Evolutionary conservation across 306 rosid species (phyloP).

Genomic region (Dryas alaskensis): DNA sequence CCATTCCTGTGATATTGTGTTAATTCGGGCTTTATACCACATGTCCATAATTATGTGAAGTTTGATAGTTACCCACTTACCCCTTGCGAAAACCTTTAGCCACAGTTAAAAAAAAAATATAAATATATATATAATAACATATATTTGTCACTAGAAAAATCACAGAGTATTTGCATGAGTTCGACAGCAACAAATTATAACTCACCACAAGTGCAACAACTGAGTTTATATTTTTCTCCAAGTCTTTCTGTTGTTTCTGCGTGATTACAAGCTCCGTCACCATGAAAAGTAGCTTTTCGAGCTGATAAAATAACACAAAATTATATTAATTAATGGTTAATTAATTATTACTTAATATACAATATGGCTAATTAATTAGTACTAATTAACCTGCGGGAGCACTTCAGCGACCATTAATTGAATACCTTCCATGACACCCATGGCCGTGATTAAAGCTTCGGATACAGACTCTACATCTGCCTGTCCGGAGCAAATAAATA

Average conservation of each 20-base stretch:
- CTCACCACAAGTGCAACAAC: conserved; percentile 50
- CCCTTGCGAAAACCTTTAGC: background rate
- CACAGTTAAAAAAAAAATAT: too few relatives aligned
- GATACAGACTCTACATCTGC: conserved; percentile 37
- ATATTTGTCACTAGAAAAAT: background rate
- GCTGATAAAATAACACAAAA: conserved; percentile 30
- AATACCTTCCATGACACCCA: conserved; percentile 43
- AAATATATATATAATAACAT: too few relatives aligned
- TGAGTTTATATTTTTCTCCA: conserved; percentile 29
- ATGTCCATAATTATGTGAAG: too few relatives aligned
- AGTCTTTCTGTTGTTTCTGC: conserved; percentile 46
- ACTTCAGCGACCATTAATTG: conserved; percentile 32
- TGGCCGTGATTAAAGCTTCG: conserved; percentile 50
- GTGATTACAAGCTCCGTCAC: conserved; percentile 57
- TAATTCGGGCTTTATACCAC: background rate
- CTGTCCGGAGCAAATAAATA: conserved; percentile 22
- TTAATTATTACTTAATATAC: background rate
- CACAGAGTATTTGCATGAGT: background rate
- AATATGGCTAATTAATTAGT: background rate
- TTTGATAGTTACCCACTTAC: background rate
- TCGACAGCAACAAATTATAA: background rate
- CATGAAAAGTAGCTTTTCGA: conserved; percentile 54
- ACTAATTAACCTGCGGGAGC: conserved; percentile 43
- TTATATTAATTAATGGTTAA: background rate
- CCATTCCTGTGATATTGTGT: background rate